Percentiles rank a stretch among this genome's conserved stretches.
phyloP scores from a whole-genome alignment of 306 rosid species.

The Vachellia pachyceras region DNA sequence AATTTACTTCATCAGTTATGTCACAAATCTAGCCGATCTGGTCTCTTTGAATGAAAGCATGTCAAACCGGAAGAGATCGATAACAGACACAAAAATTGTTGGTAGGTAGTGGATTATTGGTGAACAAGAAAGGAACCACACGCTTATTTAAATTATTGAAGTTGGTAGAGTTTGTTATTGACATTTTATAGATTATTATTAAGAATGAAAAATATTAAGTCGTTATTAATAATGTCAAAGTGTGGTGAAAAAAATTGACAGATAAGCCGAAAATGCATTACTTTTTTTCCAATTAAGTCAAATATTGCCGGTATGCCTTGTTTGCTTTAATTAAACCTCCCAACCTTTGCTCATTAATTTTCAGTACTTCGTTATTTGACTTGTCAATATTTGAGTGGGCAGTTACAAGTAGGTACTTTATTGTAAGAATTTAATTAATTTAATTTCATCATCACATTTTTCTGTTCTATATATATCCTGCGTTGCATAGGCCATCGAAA shows the following conservation, averaged over 20 bases:
- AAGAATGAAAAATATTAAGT: no score
- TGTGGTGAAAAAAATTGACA: constrained; percentile 12
- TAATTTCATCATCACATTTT: constrained; percentile 27
- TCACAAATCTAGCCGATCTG: constrained; percentile 38
- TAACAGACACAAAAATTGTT: constrained; percentile 6
- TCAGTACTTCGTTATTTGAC: constrained; percentile 2
- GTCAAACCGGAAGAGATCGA: constrained; percentile 35
- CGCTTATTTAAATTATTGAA: neutral
- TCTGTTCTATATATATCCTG: neutral
- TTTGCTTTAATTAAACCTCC: constrained; percentile 35
- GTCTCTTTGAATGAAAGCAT: constrained; percentile 46
- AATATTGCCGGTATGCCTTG: constrained; percentile 41
- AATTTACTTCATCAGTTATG: neutral
- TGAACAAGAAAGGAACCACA: constrained; percentile 52
- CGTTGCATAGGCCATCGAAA: neutral
- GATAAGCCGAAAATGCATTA: constrained; percentile 40
- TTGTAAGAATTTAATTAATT: no score
- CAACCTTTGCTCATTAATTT: neutral
- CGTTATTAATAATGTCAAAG: no score
- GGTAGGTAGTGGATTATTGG: constrained; percentile 48
- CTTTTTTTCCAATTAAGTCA: constrained; percentile 42
- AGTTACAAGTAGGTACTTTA: constrained; percentile 56
- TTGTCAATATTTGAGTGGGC: constrained; percentile 57
- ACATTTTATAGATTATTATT: constrained; percentile 34
- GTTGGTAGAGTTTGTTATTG: constrained; percentile 82